Conservation (phyloP, 2,329 filamentous ascomycete species). For the Arthroderma sp. region DNA sequence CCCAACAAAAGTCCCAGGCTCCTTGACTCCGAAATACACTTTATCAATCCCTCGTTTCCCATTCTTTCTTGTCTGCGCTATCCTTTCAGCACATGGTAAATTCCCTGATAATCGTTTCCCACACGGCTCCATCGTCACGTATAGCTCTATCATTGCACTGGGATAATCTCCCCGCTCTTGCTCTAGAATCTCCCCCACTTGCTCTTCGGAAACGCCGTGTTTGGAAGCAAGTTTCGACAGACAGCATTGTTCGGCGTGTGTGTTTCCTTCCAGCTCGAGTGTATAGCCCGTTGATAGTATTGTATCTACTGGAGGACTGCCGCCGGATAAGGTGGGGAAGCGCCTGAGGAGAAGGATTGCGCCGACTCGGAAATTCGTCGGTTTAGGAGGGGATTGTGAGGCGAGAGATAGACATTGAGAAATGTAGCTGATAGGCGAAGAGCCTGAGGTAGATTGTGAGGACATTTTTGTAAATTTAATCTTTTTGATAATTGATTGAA, state of each 20-base stretch:
- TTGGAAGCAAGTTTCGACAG: constrained; percentile 50
- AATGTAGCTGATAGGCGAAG: constrained; percentile 43
- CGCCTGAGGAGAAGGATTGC: constrained; percentile 56
- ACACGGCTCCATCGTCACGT: constrained; percentile 70
- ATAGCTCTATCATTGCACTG: constrained; percentile 48
- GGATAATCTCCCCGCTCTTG: neutral
- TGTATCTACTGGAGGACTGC: constrained; percentile 23
- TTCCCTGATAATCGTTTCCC: constrained; percentile 35
- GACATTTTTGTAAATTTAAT: constrained; percentile 3
- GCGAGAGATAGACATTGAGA: constrained; percentile 63
- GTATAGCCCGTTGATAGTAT: constrained; percentile 78
- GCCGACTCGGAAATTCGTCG: constrained; percentile 87
- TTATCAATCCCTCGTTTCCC: constrained; percentile 45
- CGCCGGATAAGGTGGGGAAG: constrained; percentile 14
- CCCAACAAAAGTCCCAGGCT: constrained; percentile 81
- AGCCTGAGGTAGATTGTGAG: neutral
- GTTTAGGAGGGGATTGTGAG: constrained; percentile 64
- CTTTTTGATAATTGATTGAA: no score
- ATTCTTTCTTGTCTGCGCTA: constrained; percentile 40
- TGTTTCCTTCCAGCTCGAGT: constrained; percentile 80
- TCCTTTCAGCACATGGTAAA: constrained; percentile 54
- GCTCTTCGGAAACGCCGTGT: constrained; percentile 23
- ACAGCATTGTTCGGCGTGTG: constrained; percentile 90
- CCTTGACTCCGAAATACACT: constrained; percentile 77
- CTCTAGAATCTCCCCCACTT: constrained; percentile 26